Evolutionary conservation across 306 rosid genomes (phyloP).

Genomic region (Albizia julibrissin): DNA sequence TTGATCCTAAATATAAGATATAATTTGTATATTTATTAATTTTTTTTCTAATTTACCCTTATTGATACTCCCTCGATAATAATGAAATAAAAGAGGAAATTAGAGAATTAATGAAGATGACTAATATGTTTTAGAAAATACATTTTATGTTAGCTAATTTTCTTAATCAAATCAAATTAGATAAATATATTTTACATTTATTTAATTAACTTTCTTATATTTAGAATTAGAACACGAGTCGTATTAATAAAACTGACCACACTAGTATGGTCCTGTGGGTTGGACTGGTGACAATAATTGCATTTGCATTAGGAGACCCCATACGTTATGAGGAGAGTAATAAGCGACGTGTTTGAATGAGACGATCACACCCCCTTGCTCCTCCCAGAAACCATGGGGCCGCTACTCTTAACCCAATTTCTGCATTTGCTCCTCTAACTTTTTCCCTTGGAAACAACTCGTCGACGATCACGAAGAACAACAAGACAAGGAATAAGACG

Average conservation of each 20-base stretch:
- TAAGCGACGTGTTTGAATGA: not conserved
- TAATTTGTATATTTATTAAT: no score
- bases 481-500: constrained; percentile 19
- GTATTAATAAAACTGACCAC: no score
- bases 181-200: no score
- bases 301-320: not conserved
- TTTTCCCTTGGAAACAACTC: not conserved
- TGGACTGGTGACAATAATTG: not conserved
- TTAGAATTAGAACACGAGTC: no score
- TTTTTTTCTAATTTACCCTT: no score
- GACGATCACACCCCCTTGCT: not conserved
- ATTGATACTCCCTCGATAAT: no score
- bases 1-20: no score
- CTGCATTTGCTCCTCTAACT: not conserved
- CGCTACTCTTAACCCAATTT: not conserved
- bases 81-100: accelerated
- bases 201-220: no score
- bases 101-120: no score
- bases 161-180: no score
- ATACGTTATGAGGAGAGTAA: not conserved
- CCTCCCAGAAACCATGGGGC: not conserved
- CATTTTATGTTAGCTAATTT: no score
- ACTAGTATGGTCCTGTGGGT: not conserved
- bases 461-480: not conserved
- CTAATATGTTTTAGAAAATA: no score